Evolutionary conservation across 2,329 filamentous ascomycete genomes (phyloP).

Genomic region (Fusarium sublunatum): DNA sequence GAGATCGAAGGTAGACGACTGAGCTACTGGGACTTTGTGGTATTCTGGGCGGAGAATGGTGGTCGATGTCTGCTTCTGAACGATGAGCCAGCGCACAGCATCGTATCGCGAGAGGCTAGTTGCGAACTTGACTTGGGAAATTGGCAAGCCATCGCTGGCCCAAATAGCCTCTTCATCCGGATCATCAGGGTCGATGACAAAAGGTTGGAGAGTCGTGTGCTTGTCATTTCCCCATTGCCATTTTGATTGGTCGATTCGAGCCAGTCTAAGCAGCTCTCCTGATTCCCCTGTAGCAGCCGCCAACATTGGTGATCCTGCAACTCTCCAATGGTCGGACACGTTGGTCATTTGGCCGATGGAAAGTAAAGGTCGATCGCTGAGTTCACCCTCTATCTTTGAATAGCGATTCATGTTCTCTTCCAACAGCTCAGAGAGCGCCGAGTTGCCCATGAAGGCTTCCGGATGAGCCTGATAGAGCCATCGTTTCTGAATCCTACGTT

Average conservation of each 20-base stretch:
- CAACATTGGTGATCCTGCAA: constrained; percentile 52
- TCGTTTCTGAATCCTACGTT: constrained; percentile 54
- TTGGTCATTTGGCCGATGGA: constrained; percentile 67
- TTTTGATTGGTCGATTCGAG: constrained; percentile 60
- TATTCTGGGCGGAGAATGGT: constrained; percentile 64
- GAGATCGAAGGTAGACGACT: constrained; percentile 20
- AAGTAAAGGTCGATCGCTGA: constrained; percentile 55
- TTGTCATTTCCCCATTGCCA: constrained; percentile 65
- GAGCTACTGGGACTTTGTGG: constrained; percentile 52
- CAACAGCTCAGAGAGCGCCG: constrained; percentile 48
- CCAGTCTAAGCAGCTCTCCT: constrained; percentile 68
- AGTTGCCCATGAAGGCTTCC: constrained; percentile 58
- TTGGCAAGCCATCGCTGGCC: constrained; percentile 63
- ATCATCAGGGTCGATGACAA: constrained; percentile 55
- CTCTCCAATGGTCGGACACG: constrained; percentile 46
- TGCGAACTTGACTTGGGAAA: constrained; percentile 63
- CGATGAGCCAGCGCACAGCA: constrained; percentile 62
- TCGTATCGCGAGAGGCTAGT: constrained; percentile 52
- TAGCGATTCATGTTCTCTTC: constrained; percentile 52
- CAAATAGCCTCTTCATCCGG: constrained; percentile 64
- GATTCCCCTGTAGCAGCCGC: constrained; percentile 66
- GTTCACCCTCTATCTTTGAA: constrained; percentile 43
- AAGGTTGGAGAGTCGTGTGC: constrained; percentile 60
- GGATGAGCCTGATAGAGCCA: constrained; percentile 66
- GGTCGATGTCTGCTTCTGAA: constrained; percentile 65